Percentiles rank a stretch among this genome's conserved stretches.
Conservation (phyloP, 768 basidiomycete genomes). For the Artomyces pyxidatus region DNA sequence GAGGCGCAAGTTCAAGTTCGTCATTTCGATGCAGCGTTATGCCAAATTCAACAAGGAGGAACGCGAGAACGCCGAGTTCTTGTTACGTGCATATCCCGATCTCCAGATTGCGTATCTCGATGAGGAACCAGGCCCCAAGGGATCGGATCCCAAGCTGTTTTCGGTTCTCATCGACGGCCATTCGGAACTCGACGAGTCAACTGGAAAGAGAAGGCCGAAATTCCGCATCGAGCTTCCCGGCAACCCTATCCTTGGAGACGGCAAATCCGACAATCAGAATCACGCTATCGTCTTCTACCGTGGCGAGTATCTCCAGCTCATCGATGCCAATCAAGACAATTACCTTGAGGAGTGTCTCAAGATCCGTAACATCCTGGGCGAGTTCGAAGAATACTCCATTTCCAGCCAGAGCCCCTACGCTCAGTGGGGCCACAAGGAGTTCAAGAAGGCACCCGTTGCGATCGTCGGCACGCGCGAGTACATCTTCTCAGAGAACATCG, state of each 20-base stretch:
- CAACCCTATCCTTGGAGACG: conserved; percentile 97
- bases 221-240: conserved; percentile 97
- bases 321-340: conserved; percentile 99
- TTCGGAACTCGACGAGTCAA: conserved; percentile 85
- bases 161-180: conserved; percentile 95
- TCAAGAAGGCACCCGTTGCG: conserved; percentile 83
- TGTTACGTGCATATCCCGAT: conserved; percentile 96
- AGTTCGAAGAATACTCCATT: conserved; percentile 91
- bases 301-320: conserved; percentile 97
- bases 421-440: conserved; percentile 92
- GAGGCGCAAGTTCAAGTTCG: conserved; percentile 95
- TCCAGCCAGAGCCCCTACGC: conserved; percentile 94
- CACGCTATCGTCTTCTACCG: conserved; percentile 99
- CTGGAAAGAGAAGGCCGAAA: conserved; percentile 89
- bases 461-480: conserved; percentile 99
- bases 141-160: conserved; percentile 83
- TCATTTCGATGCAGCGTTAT: conserved; percentile 98
- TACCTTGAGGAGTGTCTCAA: conserved; percentile 99
- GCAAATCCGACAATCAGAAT: conserved; percentile 99
- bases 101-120: conserved; percentile 97
- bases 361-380: conserved; percentile 94
- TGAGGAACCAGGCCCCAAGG: conserved; percentile 86
- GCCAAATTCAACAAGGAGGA: conserved; percentile 99
- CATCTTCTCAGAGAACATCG: conserved; percentile 99
- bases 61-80: conserved; percentile 95